Evolutionary conservation across 2,329 filamentous ascomycete genomes (phyloP), one percentile per base, ranked within the genome.

Genomic region (Lachnellula suecica): DNA sequence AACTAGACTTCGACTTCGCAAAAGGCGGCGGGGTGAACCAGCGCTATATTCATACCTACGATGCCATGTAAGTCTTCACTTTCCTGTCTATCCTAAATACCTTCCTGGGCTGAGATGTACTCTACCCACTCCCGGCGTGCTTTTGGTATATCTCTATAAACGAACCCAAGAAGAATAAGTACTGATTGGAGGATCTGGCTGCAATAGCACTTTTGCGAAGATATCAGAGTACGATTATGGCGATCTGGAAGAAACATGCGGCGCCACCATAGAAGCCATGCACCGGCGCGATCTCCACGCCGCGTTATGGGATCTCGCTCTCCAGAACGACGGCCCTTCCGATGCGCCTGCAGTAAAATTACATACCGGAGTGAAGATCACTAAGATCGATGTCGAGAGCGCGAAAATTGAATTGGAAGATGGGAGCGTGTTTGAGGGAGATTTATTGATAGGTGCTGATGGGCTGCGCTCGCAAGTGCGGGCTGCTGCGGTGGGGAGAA

Each of bases 1-100:
- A 63, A 1, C 72, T 70, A 69, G 72, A 71, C 2, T 59, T 74
- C 10, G 63, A 72, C 27, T 43, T 47, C 25, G n/a, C n/a, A n/a
- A n/a, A n/a, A n/a, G n/a, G n/a, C n/a, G n/a, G n/a, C n/a, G n/a
- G n/a, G n/a, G n/a, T n/a, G n/a, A n/a, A n/a, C n/a, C n/a, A n/a
- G n/a, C n/a, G n/a, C n/a, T n/a, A n/a, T n/a, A n/a, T n/a, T n/a
- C n/a, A n/a, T n/a, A n/a, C n/a, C n/a, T n/a, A n/a, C n/a, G n/a
- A n/a, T n/a, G n/a, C n/a, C n/a, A n/a, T n/a, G n/a, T n/a, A n/a
- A n/a, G n/a, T n/a, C n/a, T n/a, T n/a, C n/a, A n/a, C 7, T 31
- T 13, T 31, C 27, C 27, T 8, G 27, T 31, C 7, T 8, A 31
- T 31, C 27, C 27, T 7, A 8, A 31, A 7, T 31, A 31, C 7